These are phyloP conservation scores for Myrica gale DNA, from an alignment of 306 rosid species.

Conservation along the genomic window DNA sequence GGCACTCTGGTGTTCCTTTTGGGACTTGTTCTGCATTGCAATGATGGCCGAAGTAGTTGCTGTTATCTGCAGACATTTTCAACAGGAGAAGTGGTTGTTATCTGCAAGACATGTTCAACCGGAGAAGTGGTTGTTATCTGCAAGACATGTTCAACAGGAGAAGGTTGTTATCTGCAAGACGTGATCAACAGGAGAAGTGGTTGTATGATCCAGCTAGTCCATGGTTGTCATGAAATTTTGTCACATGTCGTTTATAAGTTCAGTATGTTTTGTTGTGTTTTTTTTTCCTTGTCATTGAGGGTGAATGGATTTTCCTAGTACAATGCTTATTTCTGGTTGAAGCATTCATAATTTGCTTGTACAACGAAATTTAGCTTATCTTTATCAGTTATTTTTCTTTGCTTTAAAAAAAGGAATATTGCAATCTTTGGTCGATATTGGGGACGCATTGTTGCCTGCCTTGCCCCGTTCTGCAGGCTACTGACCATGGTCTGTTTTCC, in stretches of 20 bases:
- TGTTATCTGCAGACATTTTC: neutral
- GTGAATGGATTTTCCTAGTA: neutral
- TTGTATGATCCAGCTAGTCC: neutral
- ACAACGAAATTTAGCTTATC: neutral
- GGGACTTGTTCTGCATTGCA: neutral
- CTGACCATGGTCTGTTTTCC: neutral
- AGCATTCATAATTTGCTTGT: neutral
- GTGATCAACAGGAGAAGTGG: too few relatives aligned
- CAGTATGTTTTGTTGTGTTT: neutral
- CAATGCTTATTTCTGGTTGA: neutral
- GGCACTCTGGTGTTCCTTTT: neutral
- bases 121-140: neutral
- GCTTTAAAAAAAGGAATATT: neutral
- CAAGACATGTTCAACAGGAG: too few relatives aligned
- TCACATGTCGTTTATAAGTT: neutral
- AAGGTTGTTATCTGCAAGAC: too few relatives aligned
- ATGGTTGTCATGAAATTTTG: neutral
- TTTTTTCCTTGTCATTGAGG: neutral
- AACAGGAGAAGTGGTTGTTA: neutral
- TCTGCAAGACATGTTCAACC: too few relatives aligned
- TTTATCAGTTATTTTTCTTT: neutral
- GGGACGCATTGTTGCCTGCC: neutral
- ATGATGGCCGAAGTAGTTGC: neutral
- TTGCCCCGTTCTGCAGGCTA: neutral
- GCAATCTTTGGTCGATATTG: neutral